A percentile compares a stretch with the other conserved stretches of the same genome.
These are phyloP conservation scores for Musa acuminata DNA, from an alignment of 176 grass and related monocot species.

Conservation along the genomic window DNA sequence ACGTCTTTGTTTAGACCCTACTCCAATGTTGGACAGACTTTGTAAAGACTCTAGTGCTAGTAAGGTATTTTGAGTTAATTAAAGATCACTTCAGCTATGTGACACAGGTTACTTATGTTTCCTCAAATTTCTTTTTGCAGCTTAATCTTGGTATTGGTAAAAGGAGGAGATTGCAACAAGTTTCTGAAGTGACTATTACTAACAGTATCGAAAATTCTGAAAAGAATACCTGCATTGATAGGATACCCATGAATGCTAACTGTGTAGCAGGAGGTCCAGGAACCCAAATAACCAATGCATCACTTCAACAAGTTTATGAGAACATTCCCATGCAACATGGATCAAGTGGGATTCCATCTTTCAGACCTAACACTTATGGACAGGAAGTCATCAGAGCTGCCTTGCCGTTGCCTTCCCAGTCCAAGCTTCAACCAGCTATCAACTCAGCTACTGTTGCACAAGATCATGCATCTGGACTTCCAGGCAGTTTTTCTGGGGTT, in stretches of 20 bases:
- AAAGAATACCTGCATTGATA: slow-evolving; percentile 87
- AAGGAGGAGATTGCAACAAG: slow-evolving; percentile 70
- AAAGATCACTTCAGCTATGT: slow-evolving; percentile 15
- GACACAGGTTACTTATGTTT: background rate
- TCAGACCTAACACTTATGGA: slow-evolving; percentile 43
- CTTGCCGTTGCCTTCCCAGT: slow-evolving; percentile 36
- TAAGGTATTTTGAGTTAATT: slow-evolving; percentile 50
- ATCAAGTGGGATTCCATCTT: slow-evolving; percentile 35
- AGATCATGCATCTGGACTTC: slow-evolving; percentile 44
- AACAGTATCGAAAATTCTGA: slow-evolving; percentile 59
- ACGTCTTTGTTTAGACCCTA: slow-evolving; percentile 80
- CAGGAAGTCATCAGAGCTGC: slow-evolving; percentile 54
- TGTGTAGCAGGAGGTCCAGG: slow-evolving; percentile 32
- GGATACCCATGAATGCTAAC: slow-evolving; percentile 36
- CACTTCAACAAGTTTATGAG: slow-evolving; percentile 37
- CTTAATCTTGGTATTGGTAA: slow-evolving; percentile 77
- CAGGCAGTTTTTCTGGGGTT: slow-evolving; percentile 44
- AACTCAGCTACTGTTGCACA: slow-evolving; percentile 42
- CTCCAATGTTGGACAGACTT: slow-evolving; percentile 75
- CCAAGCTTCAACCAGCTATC: slow-evolving; percentile 39
- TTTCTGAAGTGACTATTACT: slow-evolving; percentile 53
- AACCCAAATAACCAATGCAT: slow-evolving; percentile 30
- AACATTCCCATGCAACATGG: slow-evolving; percentile 30
- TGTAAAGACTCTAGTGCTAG: slow-evolving; percentile 60
- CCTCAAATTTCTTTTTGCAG: slow-evolving; percentile 28